A percentile compares a stretch with the other conserved stretches of the same genome.
These are phyloP conservation scores for Aechmea fasciata DNA, from an alignment of 176 grass and related monocot genomes.

Conservation along the genomic window DNA sequence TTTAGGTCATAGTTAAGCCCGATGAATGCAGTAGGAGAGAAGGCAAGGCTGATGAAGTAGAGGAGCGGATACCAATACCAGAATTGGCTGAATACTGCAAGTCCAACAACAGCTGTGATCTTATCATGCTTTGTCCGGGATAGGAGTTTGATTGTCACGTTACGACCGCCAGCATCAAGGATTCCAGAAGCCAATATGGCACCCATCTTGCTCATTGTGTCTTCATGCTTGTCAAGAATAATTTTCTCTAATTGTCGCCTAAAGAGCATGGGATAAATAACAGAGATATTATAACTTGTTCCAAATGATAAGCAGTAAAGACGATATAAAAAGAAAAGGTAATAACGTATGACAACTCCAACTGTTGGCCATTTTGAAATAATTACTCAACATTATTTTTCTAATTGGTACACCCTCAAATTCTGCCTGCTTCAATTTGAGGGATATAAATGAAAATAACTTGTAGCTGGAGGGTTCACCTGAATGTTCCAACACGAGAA, in stretches of 20 bases:
- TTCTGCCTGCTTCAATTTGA: no score
- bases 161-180: slow-evolving; percentile 93
- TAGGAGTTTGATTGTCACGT: slow-evolving; percentile 92
- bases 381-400: no score
- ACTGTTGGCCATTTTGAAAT: no score
- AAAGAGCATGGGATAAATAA: background rate
- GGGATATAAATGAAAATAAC: background rate
- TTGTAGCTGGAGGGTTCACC: slow-evolving; percentile 10
- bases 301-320: no score
- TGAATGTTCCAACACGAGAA: slow-evolving; percentile 84
- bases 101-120: slow-evolving; percentile 87
- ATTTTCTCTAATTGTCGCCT: slow-evolving; percentile 97
- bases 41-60: slow-evolving; percentile 89
- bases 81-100: slow-evolving; percentile 94
- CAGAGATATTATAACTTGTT: background rate
- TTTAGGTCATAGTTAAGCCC: slow-evolving; percentile 94
- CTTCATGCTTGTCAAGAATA: slow-evolving; percentile 98
- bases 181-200: slow-evolving; percentile 97
- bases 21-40: slow-evolving; percentile 84
- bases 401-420: no score
- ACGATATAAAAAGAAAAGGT: background rate
- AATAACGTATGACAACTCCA: background rate
- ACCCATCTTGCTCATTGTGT: slow-evolving; percentile 99
- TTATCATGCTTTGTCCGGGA: slow-evolving; percentile 93
- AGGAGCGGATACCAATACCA: slow-evolving; percentile 99